Base-by-base conservation (phyloP, 1,284 basidiomycete species). In the Porodaedalea pini region DNA sequence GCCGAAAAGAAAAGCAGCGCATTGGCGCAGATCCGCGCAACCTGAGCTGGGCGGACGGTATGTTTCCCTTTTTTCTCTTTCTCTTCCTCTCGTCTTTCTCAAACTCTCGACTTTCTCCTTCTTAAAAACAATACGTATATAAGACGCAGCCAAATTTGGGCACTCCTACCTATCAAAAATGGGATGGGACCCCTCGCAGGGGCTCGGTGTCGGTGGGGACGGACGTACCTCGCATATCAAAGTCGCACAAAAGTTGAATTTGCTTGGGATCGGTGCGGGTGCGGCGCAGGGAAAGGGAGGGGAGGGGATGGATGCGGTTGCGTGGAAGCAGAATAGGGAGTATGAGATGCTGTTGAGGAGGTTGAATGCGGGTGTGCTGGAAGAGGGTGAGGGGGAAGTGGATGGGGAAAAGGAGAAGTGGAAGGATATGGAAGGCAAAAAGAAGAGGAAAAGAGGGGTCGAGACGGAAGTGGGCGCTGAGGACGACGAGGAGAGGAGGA, bases 271-370 rank as follows among this genome's bases (percentile, higher is more conserved):
- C 62, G 90, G 89, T 8, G 86, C 84, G 29, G 63, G 62, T 37
- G 81, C 79, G 52, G 83, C 87, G 61, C 77, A 75, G 64, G 11
- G 29, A 17, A 27, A 47, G 6, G 13, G 77, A 74, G 59, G n/a
- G n/a, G n/a, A n/a, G n/a, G 83, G 83, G 64, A 79, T 81, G 3
- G 78, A 88, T 63, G 86, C 84, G 5, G 80, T 87, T 58, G 87
- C 88, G 25, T 90, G 89, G 88, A 88, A 88, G 70, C 89, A 92
- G 72, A 88, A 87, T 62, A 81, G 76, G 62, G 89, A 91, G 59
- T 91, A 89, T 64, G 90, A 92, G 68, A 80, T 75, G 55, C 64
- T 89, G 48, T 65, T 88, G 65, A 78, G 73, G 65, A 74, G 85
- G 59, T 65, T 90, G 63, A 90, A 88, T 63, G 64, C 59, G 41